Evolutionary conservation across 805 yeast species (phyloP).

Genomic region (Monosporozyma unispora): DNA sequence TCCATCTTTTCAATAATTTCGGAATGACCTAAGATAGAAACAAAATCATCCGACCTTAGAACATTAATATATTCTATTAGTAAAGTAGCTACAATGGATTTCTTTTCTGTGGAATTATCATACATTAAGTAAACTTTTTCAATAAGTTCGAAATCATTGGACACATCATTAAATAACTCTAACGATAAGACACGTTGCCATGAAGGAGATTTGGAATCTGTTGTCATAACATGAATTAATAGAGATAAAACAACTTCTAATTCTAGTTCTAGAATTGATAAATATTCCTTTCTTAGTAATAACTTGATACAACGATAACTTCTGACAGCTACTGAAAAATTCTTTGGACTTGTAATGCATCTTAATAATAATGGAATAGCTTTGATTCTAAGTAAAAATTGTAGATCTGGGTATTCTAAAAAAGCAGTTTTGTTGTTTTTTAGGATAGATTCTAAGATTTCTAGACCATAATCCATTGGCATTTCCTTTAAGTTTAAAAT

Average conservation of each 20-base stretch:
- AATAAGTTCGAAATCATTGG: conserved; percentile 46
- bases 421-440: conserved; percentile 54
- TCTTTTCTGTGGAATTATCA: conserved; percentile 49
- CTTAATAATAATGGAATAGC: conserved; percentile 71
- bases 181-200: conserved; percentile 74
- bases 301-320: conserved; percentile 63
- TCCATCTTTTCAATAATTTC: conserved; percentile 27
- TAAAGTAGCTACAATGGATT: conserved; percentile 51
- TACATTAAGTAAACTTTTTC: conserved; percentile 48
- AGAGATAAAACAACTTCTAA: conserved; percentile 72
- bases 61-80: conserved; percentile 36
- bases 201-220: conserved; percentile 41
- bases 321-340: conserved; percentile 64
- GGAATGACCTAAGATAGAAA: conserved; percentile 29
- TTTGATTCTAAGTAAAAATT: conserved; percentile 53
- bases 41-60: conserved; percentile 24
- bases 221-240: conserved; percentile 60
- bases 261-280: conserved; percentile 59
- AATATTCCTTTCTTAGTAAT: conserved; percentile 48
- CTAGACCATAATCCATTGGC: conserved; percentile 65
- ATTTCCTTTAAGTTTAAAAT: conserved; percentile 40
- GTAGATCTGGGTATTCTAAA: conserved; percentile 51
- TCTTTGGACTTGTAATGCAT: conserved; percentile 42
- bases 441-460: conserved; percentile 71
- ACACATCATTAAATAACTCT: conserved; percentile 59